A percentile compares a stretch with the other conserved stretches of the same genome.
These are phyloP conservation scores for Arthrobotrys conoides DNA, from an alignment of 2,329 filamentous ascomycete genomes.

Conservation along the genomic window DNA sequence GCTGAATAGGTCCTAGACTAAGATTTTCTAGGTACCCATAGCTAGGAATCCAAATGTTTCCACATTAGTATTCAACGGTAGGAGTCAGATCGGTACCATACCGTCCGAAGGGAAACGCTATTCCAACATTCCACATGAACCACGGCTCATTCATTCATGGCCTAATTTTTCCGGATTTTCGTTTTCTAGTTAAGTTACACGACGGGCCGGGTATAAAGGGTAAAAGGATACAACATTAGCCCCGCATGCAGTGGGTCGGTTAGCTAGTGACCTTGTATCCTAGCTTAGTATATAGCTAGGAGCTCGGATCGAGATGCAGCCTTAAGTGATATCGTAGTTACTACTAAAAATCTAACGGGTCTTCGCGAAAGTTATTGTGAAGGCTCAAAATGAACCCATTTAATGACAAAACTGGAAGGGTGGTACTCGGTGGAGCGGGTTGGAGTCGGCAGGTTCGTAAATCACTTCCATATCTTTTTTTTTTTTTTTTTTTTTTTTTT, in stretches of 20 bases:
- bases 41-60: slow-evolving; percentile 7
- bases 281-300: slow-evolving; percentile 31
- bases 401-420: slow-evolving; percentile 35
- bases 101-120: slow-evolving; percentile 31
- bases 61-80: background rate
- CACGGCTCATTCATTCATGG: slow-evolving; percentile 32
- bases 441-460: slow-evolving; percentile 65
- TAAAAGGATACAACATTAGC: slow-evolving; percentile 38
- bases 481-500: background rate
- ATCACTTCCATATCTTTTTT: slow-evolving; percentile 63
- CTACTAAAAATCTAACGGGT: background rate
- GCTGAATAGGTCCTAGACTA: background rate
- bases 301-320: background rate
- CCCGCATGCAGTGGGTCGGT: slow-evolving; percentile 52
- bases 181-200: slow-evolving; percentile 33
- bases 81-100: slow-evolving; percentile 32
- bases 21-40: background rate
- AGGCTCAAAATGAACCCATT: slow-evolving; percentile 43
- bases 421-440: slow-evolving; percentile 53
- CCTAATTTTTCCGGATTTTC: slow-evolving; percentile 53
- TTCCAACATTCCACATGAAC: slow-evolving; percentile 8
- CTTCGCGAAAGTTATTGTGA: background rate
- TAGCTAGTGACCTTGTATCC: slow-evolving; percentile 12
- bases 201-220: slow-evolving; percentile 26
- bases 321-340: too few species aligned